phyloP scores from a whole-genome alignment of 495 filamentous ascomycete species.

The Talaromyces trachyspermus region DNA sequence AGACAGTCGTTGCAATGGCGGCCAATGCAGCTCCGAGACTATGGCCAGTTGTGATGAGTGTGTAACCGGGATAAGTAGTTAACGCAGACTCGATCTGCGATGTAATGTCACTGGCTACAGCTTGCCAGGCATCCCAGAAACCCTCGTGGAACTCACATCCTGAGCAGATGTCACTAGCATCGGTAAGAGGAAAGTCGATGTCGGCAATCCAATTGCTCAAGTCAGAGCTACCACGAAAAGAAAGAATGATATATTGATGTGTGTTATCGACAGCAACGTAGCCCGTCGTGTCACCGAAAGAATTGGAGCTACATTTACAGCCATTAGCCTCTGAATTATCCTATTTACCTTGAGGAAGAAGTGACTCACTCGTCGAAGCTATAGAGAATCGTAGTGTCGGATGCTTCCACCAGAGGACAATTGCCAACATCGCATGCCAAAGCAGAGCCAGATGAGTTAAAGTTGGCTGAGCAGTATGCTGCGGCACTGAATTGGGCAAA shows the following conservation, averaged over 20 bases:
- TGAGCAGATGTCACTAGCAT: slow-evolving; percentile 29
- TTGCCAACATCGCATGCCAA: slow-evolving; percentile 46
- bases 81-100: slow-evolving; percentile 26
- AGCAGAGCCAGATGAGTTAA: slow-evolving; percentile 30
- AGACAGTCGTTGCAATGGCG: slow-evolving; percentile 46
- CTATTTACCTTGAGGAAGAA: no score
- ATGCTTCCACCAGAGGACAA: slow-evolving; percentile 50
- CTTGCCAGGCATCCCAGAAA: slow-evolving; percentile 45
- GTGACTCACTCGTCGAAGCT: slow-evolving; percentile 49
- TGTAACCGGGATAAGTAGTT: slow-evolving; percentile 37
- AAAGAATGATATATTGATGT: slow-evolving; percentile 50
- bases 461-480: slow-evolving; percentile 51
- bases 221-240: slow-evolving; percentile 54
- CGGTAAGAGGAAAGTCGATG: slow-evolving; percentile 27
- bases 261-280: slow-evolving; percentile 55
- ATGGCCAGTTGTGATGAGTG: slow-evolving; percentile 52
- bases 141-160: slow-evolving; percentile 43
- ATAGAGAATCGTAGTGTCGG: slow-evolving; percentile 40
- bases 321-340: not conserved
- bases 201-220: slow-evolving; percentile 58
- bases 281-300: slow-evolving; percentile 52
- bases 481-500: slow-evolving; percentile 60
- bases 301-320: slow-evolving; percentile 28
- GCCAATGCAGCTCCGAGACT: slow-evolving; percentile 57
- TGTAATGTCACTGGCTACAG: slow-evolving; percentile 24